Evolutionary conservation across 768 basidiomycete species (phyloP).

Genomic region (Arthromyces matolae): DNA sequence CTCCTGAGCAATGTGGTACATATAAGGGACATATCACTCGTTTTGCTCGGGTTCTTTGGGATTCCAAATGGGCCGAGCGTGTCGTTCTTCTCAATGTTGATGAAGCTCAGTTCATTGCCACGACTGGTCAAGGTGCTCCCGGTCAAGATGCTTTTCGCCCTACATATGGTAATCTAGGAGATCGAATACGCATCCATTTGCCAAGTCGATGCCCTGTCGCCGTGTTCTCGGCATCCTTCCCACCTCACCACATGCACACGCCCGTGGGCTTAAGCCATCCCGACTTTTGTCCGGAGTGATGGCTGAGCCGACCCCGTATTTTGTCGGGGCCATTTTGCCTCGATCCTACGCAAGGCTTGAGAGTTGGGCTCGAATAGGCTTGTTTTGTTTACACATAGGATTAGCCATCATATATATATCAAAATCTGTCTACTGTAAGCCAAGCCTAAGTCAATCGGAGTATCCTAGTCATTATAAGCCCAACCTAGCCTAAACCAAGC

Average conservation of each 20-base stretch:
- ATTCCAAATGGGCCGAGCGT: slow-evolving; percentile 1
- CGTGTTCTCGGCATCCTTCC: neutral
- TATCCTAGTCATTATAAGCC: no score
- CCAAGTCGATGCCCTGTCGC: neutral
- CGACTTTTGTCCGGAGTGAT: no score
- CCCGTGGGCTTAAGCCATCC: no score
- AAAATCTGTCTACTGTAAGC: no score
- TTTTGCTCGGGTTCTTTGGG: neutral
- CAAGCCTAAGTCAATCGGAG: no score
- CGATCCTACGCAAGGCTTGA: no score
- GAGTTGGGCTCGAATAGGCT: no score
- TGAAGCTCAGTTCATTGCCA: slow-evolving; percentile 18
- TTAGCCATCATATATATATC: no score
- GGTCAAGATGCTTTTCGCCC: slow-evolving; percentile 12
- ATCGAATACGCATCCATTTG: neutral
- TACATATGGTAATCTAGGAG: neutral
- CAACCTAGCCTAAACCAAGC: neutral
- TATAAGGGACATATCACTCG: slow-evolving; percentile 14
- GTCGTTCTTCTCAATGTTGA: slow-evolving; percentile 15
- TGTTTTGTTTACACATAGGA: no score
- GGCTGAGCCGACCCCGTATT: no score
- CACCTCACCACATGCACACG: no score
- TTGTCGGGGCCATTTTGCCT: neutral
- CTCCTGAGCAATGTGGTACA: slow-evolving; percentile 13
- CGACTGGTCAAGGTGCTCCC: slow-evolving; percentile 8